Base-by-base conservation (phyloP, 345 rosid genomes). In the Sonneratia caseolaris region DNA sequence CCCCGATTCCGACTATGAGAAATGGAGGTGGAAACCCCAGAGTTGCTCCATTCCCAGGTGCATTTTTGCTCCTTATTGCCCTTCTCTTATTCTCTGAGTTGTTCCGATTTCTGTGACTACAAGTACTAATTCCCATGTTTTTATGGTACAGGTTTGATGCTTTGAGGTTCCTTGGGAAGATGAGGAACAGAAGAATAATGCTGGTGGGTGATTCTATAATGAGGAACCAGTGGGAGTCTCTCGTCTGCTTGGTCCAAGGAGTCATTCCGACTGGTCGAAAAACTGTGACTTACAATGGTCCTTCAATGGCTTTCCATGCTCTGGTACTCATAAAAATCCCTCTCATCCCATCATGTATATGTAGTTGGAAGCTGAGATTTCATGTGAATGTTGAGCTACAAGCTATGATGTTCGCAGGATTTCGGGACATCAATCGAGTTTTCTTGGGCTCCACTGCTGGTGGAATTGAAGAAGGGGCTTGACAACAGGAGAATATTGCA, bases 151-250 rank as follows among this genome's bases (percentile, higher is more conserved):
- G 98, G 86, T 91, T 94, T 81, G 86, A 95, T 81, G 97, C 97
- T 51, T 75, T 90, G 79, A 83, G 86, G 37, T 90, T 89, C 81
- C 86, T 92, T 43, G 97, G 87, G 67, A 87, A 83, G 79, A 88
- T 89, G 91, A 92, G 97, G 72, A 82, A 73, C 78, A 92, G 90
- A 76, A 90, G 97, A 76, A 82, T 90, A 75, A 84, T 95, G 93
- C 76, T 95, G 64, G 93, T 95, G 24, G 99, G 99, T 66, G 99
- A 95, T 83, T 87, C 99, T 8, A 91, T 95, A 0, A 92, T 88
- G 97, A 90, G 99, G 81, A 95, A 95, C 84, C 99, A 95, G 36
- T 95, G 97, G 99, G 97, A 91, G 67, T 92, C 93, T 79, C 92
- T 95, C 43, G 97, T 89, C 70, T 95, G 99, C 72, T 84, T 95